These are phyloP conservation scores for Biancaea sappan DNA, from an alignment of 306 rosid species.

Conservation along the genomic window DNA sequence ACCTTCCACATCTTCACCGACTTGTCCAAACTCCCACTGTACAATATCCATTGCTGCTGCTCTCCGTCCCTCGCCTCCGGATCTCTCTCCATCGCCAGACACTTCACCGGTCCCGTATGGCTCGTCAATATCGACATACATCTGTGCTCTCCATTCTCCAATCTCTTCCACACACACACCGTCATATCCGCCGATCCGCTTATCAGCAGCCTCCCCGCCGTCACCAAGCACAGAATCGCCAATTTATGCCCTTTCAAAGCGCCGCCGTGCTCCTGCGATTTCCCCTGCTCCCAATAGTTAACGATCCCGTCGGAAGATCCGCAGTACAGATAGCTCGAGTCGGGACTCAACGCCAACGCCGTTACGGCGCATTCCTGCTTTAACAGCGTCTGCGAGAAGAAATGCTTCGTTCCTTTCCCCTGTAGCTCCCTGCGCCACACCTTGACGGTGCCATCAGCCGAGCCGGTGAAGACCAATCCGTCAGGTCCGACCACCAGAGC, in stretches of 20 bases:
- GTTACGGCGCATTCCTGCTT: constrained; percentile 83
- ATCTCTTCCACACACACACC: constrained; percentile 77
- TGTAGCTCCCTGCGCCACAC: constrained; percentile 81
- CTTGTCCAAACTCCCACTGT: constrained; percentile 94
- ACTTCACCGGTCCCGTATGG: constrained; percentile 88
- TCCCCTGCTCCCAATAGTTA: constrained; percentile 64
- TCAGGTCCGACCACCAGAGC: constrained; percentile 57
- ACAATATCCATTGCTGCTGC: constrained; percentile 59
- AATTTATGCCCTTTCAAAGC: constrained; percentile 66
- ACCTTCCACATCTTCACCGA: constrained; percentile 90
- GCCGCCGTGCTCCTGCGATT: constrained; percentile 56
- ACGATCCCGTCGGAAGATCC: constrained; percentile 87
- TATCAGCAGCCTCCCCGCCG: constrained; percentile 62
- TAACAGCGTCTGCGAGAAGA: constrained; percentile 69
- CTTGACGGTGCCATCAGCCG: constrained; percentile 85
- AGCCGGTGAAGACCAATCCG: constrained; percentile 75
- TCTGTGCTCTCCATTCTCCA: constrained; percentile 44
- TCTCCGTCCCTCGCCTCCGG: constrained; percentile 33
- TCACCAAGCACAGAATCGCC: constrained; percentile 69
- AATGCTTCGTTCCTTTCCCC: constrained; percentile 87
- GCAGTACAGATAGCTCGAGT: constrained; percentile 47
- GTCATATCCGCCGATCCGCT: constrained; percentile 92
- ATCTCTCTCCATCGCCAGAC: constrained; percentile 74
- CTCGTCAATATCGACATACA: constrained; percentile 55
- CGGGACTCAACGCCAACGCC: constrained; percentile 53